phyloP scores from a whole-genome alignment of 768 basidiomycete species.

The Boletus reticuloceps region DNA sequence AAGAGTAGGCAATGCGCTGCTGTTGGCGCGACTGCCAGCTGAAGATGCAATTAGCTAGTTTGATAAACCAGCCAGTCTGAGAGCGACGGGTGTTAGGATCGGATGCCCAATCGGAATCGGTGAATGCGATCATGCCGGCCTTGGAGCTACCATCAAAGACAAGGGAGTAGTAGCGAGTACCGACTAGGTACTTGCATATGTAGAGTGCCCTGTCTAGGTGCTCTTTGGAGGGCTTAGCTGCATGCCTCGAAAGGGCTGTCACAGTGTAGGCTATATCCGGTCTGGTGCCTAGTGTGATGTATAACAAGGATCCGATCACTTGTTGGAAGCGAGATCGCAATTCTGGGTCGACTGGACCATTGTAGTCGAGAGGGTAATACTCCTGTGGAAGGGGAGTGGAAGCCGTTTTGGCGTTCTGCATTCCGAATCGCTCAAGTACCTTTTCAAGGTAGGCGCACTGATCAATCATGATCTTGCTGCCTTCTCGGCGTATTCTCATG shows the following conservation, averaged over 20 bases:
- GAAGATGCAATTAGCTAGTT: too few relatives aligned
- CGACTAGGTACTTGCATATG: background rate
- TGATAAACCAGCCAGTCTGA: too few relatives aligned
- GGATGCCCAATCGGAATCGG: background rate
- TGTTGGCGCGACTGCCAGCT: too few relatives aligned
- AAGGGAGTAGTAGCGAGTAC: background rate
- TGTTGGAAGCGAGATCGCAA: too few relatives aligned
- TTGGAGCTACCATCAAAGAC: background rate
- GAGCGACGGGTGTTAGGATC: too few relatives aligned
- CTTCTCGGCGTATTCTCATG: rapidly evolving
- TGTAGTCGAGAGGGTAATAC: too few relatives aligned
- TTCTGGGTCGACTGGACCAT: too few relatives aligned
- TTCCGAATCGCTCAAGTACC: too few relatives aligned
- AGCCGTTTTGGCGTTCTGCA: too few relatives aligned
- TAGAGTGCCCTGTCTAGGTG: background rate
- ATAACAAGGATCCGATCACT: background rate
- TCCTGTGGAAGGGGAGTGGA: too few relatives aligned
- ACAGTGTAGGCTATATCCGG: background rate
- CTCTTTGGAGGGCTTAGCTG: background rate
- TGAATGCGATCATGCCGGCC: too few relatives aligned
- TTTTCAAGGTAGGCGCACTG: background rate
- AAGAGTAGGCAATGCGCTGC: too few relatives aligned
- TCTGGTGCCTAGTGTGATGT: background rate
- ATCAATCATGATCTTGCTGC: background rate
- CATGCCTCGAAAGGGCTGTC: background rate